A percentile compares a stretch with the other conserved stretches of the same genome.
phyloP scores from a whole-genome alignment of 306 rosid genomes.

The Hippophae gyantsensis region DNA sequence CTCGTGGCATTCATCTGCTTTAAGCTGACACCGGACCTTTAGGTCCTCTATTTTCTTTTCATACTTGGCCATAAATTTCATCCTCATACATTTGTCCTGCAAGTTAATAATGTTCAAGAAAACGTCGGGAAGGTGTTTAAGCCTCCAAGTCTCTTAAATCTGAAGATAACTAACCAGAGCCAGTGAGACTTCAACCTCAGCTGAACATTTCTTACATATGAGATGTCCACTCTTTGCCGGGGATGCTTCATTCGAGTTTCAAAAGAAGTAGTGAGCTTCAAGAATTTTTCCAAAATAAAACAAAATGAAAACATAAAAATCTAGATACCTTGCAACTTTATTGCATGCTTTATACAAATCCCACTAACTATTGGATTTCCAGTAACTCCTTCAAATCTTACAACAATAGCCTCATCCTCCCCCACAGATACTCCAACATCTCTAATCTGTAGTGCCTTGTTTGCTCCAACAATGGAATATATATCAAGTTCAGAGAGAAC shows the following conservation, averaged over 20 bases:
- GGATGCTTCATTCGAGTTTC: slow-evolving; percentile 11
- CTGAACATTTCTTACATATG: slow-evolving; percentile 16
- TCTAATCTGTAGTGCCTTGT: slow-evolving; percentile 12
- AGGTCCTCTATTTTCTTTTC: slow-evolving; percentile 25
- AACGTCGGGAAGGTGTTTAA: not conserved
- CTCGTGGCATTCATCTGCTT: slow-evolving; percentile 24
- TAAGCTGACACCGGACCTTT: slow-evolving; percentile 13
- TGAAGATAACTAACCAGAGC: slow-evolving; percentile 18
- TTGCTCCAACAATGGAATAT: slow-evolving; percentile 22
- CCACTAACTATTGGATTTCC: slow-evolving; percentile 26
- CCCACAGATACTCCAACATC: slow-evolving; percentile 18
- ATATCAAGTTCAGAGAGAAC: slow-evolving; percentile 19
- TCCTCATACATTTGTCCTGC: slow-evolving; percentile 17
- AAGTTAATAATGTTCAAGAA: not conserved
- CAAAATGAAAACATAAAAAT: not conserved
- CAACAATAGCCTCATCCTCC: slow-evolving; percentile 11
- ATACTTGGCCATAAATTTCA: slow-evolving; percentile 14
- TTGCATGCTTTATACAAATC: slow-evolving; percentile 10
- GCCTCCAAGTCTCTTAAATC: not conserved
- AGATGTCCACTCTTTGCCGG: slow-evolving; percentile 6
- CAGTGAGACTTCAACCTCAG: slow-evolving; percentile 15
- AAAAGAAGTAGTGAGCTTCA: slow-evolving; percentile 7
- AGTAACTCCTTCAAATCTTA: slow-evolving; percentile 18
- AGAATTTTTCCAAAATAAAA: slow-evolving; percentile 6
- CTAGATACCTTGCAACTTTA: slow-evolving; percentile 12